These are phyloP conservation scores for Ustilago esculenta DNA, from an alignment of 1,284 basidiomycete genomes.

Conservation along the genomic window DNA sequence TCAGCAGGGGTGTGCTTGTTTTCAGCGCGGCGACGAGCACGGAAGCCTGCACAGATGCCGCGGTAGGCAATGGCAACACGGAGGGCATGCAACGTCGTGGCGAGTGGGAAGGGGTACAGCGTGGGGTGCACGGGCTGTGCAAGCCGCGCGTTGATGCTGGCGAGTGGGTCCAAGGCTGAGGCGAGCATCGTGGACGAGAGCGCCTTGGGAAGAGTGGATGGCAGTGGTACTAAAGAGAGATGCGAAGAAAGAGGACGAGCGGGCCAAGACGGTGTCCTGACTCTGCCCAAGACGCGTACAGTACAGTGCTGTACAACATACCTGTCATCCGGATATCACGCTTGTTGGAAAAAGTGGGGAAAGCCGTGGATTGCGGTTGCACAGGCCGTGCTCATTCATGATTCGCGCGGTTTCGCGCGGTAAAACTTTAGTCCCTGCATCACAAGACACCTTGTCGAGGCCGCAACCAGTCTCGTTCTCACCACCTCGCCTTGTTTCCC, in stretches of 20 bases:
- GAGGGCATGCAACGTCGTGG: conserved; percentile 50
- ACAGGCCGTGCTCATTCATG: too few species aligned
- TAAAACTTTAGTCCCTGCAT: conserved; percentile 16
- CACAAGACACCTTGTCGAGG: too few species aligned
- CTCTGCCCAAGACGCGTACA: too few species aligned
- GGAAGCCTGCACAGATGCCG: conserved; percentile 27
- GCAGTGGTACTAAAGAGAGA: not conserved
- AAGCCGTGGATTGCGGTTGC: too few species aligned
- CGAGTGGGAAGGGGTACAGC: conserved; percentile 52
- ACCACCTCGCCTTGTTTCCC: too few species aligned
- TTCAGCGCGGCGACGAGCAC: conserved; percentile 22
- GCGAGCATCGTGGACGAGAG: conserved; percentile 32
- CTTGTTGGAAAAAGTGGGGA: conserved; percentile 14
- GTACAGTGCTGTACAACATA: too few species aligned
- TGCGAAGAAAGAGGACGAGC: not conserved
- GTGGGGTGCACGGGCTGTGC: conserved; percentile 44
- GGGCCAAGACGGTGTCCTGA: not conserved
- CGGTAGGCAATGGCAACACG: conserved; percentile 55
- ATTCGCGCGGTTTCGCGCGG: conserved; percentile 2
- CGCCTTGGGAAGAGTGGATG: not conserved
- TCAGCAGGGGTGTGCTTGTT: conserved; percentile 11
- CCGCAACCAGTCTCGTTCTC: too few species aligned
- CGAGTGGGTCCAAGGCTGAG: conserved; percentile 29
- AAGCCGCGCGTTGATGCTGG: conserved; percentile 41
- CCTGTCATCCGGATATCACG: conserved; percentile 39